phyloP scores from a whole-genome alignment of 140 eudicot genomes.

The Ambrosia hybrid region DNA sequence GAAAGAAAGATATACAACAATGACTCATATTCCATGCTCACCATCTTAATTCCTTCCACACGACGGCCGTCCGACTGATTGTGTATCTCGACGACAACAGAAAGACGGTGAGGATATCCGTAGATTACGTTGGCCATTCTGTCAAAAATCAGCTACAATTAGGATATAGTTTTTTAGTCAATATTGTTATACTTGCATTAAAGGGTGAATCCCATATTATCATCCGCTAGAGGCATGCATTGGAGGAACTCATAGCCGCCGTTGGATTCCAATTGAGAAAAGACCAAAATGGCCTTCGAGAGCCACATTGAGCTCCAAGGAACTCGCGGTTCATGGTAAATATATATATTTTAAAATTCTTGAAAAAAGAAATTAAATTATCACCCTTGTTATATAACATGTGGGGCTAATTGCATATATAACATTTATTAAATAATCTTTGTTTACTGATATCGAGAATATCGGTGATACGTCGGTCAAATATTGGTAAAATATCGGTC shows the following conservation, averaged over 20 bases:
- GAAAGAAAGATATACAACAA: no score
- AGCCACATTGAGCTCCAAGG: slow-evolving; percentile 53
- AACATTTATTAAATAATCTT: no score
- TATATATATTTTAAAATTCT: background rate
- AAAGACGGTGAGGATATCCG: no score
- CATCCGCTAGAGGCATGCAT: slow-evolving; percentile 77
- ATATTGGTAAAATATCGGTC: no score
- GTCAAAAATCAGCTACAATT: background rate
- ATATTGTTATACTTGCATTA: background rate
- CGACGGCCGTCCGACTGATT: no score
- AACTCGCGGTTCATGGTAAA: slow-evolving; percentile 71
- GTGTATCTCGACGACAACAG: no score
- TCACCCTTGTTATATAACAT: background rate
- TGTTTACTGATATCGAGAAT: no score
- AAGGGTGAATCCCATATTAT: slow-evolving; percentile 78
- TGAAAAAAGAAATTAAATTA: background rate
- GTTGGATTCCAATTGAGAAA: slow-evolving; percentile 87
- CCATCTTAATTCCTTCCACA: no score
- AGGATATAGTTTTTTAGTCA: background rate
- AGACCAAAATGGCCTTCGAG: slow-evolving; percentile 93
- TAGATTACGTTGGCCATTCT: no score
- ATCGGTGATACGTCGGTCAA: no score
- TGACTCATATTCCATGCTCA: no score
- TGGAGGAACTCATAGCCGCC: slow-evolving; percentile 89
- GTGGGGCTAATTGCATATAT: background rate